Evolutionary conservation across 768 basidiomycete genomes (phyloP).

Genomic region (Suillus americanus): DNA sequence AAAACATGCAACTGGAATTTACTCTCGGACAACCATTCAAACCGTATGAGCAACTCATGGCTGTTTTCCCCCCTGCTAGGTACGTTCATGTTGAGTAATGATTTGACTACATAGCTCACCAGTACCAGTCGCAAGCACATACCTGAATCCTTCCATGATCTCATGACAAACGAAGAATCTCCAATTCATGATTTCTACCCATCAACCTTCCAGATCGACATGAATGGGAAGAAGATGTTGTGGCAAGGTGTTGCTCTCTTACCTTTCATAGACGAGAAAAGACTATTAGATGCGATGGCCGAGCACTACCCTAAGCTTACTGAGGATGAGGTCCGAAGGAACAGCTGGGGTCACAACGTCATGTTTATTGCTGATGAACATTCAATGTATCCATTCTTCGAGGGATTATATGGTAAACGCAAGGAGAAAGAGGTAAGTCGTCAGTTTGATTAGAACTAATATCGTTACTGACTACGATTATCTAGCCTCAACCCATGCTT

Average conservation of each 20-base stretch:
- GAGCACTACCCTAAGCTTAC: constrained; percentile 61
- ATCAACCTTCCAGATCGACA: constrained; percentile 88
- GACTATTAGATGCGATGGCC: constrained; percentile 83
- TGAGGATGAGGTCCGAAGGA: constrained; percentile 82
- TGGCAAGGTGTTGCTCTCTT: constrained; percentile 98
- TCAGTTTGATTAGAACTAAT: not conserved
- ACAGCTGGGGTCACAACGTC: constrained; percentile 80
- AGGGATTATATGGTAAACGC: constrained; percentile 87
- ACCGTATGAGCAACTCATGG: constrained; percentile 97
- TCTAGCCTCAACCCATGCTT: constrained; percentile 75
- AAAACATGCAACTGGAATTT: constrained; percentile 78
- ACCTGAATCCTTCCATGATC: constrained; percentile 76
- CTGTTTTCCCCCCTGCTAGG: constrained; percentile 95
- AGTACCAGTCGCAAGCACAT: constrained; percentile 78
- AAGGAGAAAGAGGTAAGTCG: constrained; percentile 68
- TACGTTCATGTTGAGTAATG: constrained; percentile 31
- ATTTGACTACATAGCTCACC: not conserved
- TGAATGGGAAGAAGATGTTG: constrained; percentile 99
- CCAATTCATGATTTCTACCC: constrained; percentile 98
- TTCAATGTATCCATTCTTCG: constrained; percentile 83
- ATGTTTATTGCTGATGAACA: constrained; percentile 85
- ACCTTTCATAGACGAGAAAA: constrained; percentile 89
- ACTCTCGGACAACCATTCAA: constrained; percentile 85
- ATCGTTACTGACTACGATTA: constrained; percentile 11
- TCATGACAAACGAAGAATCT: constrained; percentile 86